Conservation (phyloP, 108 stramenopile genomes). For the Stephanodiscus minutulus region DNA sequence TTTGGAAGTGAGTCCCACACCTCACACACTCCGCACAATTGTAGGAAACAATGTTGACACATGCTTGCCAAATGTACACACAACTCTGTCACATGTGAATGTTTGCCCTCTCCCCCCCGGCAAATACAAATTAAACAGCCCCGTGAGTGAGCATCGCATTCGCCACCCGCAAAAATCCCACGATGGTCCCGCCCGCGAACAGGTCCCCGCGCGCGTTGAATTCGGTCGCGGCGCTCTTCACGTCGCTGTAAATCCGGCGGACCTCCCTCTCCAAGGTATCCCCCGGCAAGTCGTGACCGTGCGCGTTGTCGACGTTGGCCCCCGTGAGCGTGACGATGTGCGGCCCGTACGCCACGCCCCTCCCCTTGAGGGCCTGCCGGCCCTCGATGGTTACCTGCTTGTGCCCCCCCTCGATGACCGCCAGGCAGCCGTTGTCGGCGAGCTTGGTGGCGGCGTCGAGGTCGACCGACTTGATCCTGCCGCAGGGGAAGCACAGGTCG, state of each 20-base stretch:
- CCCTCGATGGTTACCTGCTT: constrained; percentile 74
- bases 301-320: constrained; percentile 73
- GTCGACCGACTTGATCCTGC: constrained; percentile 78
- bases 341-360: constrained; percentile 90
- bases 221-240: constrained; percentile 91
- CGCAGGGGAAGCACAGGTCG: constrained; percentile 94
- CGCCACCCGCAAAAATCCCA: constrained; percentile 94
- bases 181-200: constrained; percentile 88
- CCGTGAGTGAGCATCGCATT: constrained; percentile 95
- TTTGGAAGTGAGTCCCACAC: neutral
- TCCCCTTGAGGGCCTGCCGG: constrained; percentile 78
- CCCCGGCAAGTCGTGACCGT: constrained; percentile 76
- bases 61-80: neutral
- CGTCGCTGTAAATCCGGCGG: constrained; percentile 77
- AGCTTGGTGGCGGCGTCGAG: constrained; percentile 68
- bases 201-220: constrained; percentile 95
- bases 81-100: neutral
- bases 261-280: constrained; percentile 77
- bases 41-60: neutral
- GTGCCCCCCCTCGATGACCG: constrained; percentile 92
- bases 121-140: constrained; percentile 71
- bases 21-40: neutral
- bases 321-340: constrained; percentile 90
- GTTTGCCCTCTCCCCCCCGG: neutral
- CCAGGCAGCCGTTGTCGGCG: constrained; percentile 91